Conservation (phyloP, 2,329 filamentous ascomycete species). For the Conoideocrella luteorostrata region DNA sequence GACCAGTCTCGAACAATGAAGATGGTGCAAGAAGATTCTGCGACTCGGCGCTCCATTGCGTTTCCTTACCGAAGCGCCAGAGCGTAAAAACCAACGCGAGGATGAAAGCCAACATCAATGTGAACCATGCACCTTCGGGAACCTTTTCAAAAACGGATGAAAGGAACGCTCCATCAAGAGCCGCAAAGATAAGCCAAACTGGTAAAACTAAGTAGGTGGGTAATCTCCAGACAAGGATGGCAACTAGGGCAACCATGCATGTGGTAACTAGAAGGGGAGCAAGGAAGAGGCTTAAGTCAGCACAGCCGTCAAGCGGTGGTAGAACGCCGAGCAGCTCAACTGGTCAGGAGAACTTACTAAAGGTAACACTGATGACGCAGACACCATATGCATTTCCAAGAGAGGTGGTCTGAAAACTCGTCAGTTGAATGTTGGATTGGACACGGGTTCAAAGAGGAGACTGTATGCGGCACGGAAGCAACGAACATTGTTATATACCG, state of each 20-base stretch:
- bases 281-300: no score
- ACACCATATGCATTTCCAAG: conserved; percentile 72
- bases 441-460: no score
- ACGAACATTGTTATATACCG: conserved; percentile 61
- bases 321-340: no score
- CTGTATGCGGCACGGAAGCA: no score
- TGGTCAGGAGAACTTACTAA: conserved; percentile 31
- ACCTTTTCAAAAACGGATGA: conserved; percentile 67
- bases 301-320: no score
- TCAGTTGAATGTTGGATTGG: no score
- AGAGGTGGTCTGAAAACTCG: conserved; percentile 46
- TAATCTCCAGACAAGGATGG: conserved; percentile 65
- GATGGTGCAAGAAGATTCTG: conserved; percentile 49
- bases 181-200: conserved; percentile 57
- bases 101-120: conserved; percentile 55
- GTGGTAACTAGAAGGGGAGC: no score
- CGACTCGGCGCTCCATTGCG: conserved; percentile 66
- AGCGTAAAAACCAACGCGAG: conserved; percentile 62
- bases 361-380: conserved; percentile 74
- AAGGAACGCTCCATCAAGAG: conserved; percentile 62
- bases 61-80: conserved; percentile 74
- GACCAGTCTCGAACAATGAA: conserved; percentile 26
- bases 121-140: conserved; percentile 73
- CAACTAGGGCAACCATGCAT: conserved; percentile 64
- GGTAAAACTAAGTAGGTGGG: conserved; percentile 53